Conservation (phyloP, 2,329 filamentous ascomycete genomes). For the Beauveria sp. region DNA sequence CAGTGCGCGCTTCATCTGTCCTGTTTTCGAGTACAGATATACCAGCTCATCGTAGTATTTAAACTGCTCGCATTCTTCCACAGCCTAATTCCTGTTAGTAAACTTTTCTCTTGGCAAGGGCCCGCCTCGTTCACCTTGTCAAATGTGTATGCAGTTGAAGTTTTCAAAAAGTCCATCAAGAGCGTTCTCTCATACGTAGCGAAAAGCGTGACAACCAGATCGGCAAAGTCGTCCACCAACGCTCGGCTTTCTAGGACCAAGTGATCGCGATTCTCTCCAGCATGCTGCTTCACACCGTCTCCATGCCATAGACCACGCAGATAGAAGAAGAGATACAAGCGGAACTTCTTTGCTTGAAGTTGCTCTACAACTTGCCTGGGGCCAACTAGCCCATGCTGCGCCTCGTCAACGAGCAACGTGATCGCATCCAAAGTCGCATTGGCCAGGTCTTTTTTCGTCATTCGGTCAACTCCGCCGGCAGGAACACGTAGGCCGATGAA, state of each 20-base stretch:
- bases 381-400: slow-evolving; percentile 77
- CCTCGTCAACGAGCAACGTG: slow-evolving; percentile 80
- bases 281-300: slow-evolving; percentile 51
- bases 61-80: slow-evolving; percentile 68
- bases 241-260: slow-evolving; percentile 53
- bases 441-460: slow-evolving; percentile 64
- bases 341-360: slow-evolving; percentile 57
- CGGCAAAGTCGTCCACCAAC: slow-evolving; percentile 78
- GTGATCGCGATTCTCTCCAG: slow-evolving; percentile 47
- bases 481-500: slow-evolving; percentile 84
- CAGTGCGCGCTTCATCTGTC: slow-evolving; percentile 83
- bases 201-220: slow-evolving; percentile 80
- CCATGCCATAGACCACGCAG: slow-evolving; percentile 79
- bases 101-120: neutral
- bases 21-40: slow-evolving; percentile 89
- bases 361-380: slow-evolving; percentile 73
- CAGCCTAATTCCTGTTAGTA: slow-evolving; percentile 39
- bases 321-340: slow-evolving; percentile 86
- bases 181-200: slow-evolving; percentile 72
- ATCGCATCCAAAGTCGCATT: slow-evolving; percentile 77
- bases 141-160: slow-evolving; percentile 81
- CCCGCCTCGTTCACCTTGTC: slow-evolving; percentile 48
- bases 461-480: slow-evolving; percentile 56
- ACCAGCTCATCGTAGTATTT: slow-evolving; percentile 91
- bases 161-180: slow-evolving; percentile 80